Evolutionary conservation across 768 basidiomycete species (phyloP).

Genomic region (Neoboletus subvelutipes): DNA sequence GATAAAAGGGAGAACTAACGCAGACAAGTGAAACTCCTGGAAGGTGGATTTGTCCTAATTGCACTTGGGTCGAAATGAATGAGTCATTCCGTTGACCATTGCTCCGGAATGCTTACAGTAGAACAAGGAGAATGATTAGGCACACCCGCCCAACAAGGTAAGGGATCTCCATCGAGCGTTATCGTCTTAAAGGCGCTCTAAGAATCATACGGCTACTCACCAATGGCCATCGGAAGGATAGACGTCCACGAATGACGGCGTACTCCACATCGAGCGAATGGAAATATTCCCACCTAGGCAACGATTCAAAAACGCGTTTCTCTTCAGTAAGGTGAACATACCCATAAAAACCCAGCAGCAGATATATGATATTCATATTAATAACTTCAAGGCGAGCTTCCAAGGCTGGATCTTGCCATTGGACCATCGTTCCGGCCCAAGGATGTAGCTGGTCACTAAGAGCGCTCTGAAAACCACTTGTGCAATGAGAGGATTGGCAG

Average conservation of each 20-base stretch:
- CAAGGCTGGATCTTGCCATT: slow-evolving; percentile 17
- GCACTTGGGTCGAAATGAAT: slow-evolving; percentile 7
- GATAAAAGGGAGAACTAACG: slow-evolving; percentile 13
- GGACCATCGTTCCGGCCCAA: slow-evolving; percentile 15
- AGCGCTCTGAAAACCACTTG: not conserved
- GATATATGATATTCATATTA: slow-evolving; percentile 9
- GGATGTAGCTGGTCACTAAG: not conserved
- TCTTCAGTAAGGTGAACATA: slow-evolving; percentile 1
- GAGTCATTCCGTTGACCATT: not conserved
- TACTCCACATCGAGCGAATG: slow-evolving; percentile 20
- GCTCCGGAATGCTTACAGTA: slow-evolving; percentile 10
- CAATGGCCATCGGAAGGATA: slow-evolving; percentile 27
- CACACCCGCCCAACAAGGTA: slow-evolving; percentile 24
- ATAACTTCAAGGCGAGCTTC: not conserved
- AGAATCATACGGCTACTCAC: slow-evolving; percentile 10
- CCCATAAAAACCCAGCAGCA: slow-evolving; percentile 27
- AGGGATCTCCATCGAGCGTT: slow-evolving; percentile 16
- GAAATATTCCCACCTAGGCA: slow-evolving; percentile 28
- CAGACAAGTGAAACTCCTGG: slow-evolving; percentile 4
- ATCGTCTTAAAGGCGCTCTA: not conserved
- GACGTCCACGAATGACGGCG: slow-evolving; percentile 22
- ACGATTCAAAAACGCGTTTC: not conserved
- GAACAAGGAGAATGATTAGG: slow-evolving; percentile 14
- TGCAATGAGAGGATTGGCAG: not conserved
- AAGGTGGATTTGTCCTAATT: not conserved